Conservation (phyloP, 1,139 yeast genomes). For the Insectozyma bohioensis region DNA sequence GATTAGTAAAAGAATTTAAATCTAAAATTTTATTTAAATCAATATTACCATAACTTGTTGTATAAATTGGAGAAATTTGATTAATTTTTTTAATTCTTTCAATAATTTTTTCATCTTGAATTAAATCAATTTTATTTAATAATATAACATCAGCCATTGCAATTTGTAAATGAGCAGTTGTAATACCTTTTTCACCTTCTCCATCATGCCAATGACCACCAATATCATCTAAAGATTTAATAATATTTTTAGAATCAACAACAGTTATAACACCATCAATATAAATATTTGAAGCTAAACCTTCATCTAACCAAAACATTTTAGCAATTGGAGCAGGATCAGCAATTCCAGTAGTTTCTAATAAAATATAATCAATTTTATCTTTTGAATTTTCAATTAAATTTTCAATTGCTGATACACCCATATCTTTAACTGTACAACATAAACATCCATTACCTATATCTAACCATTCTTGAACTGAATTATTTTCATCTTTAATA, state of each 20-base stretch:
- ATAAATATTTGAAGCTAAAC: conserved; percentile 75
- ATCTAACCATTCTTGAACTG: conserved; percentile 92
- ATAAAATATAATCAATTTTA: conserved; percentile 78
- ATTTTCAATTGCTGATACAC: conserved; percentile 91
- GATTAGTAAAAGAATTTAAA: conserved; percentile 73
- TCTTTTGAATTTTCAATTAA: conserved; percentile 71
- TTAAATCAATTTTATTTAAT: conserved; percentile 71
- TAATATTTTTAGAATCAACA: conserved; percentile 72
- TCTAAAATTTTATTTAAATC: conserved; percentile 62
- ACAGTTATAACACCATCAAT: conserved; percentile 96
- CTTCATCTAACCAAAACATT: conserved; percentile 98
- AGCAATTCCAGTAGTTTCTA: conserved; percentile 98
- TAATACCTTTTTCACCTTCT: conserved; percentile 48
- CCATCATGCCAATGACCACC: conserved; percentile 59
- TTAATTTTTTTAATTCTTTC: conserved; percentile 59
- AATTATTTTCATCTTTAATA: conserved; percentile 56
- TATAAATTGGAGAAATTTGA: conserved; percentile 61
- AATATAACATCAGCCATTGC: conserved; percentile 85
- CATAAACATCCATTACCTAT: conserved; percentile 95
- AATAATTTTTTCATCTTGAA: conserved; percentile 21
- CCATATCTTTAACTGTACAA: conserved; percentile 92
- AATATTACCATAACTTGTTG: conserved; percentile 73
- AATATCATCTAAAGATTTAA: conserved; percentile 65
- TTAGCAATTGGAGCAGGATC: conserved; percentile 96
- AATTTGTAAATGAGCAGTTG: conserved; percentile 87